Evolutionary conservation across 371 early-diverging fungal species (phyloP).

Genomic region (Zancudomyces culisetae): DNA sequence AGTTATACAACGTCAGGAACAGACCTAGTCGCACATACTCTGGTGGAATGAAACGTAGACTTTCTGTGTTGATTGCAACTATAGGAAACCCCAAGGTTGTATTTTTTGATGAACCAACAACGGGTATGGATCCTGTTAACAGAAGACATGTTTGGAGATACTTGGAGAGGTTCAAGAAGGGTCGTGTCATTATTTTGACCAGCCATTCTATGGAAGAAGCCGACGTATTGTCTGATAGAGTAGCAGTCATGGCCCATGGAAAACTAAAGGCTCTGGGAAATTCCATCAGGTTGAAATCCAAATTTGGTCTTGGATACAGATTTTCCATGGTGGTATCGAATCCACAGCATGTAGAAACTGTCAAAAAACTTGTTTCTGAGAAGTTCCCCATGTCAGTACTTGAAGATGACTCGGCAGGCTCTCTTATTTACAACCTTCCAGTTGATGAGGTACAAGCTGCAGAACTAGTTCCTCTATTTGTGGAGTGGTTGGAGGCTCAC

Average conservation of each 20-base stretch:
- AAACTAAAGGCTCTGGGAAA: slow-evolving; percentile 39
- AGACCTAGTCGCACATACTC: slow-evolving; percentile 34
- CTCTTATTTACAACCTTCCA: slow-evolving; percentile 37
- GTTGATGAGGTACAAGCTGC: slow-evolving; percentile 15
- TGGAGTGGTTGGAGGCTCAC: slow-evolving; percentile 1
- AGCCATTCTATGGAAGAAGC: slow-evolving; percentile 62
- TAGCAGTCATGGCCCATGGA: slow-evolving; percentile 58
- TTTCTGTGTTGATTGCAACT: slow-evolving; percentile 49
- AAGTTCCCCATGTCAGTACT: slow-evolving; percentile 23
- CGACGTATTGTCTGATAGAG: slow-evolving; percentile 34
- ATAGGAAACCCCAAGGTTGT: slow-evolving; percentile 54
- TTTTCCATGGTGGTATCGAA: background rate
- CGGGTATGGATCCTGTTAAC: slow-evolving; percentile 51
- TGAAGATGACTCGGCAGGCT: slow-evolving; percentile 30
- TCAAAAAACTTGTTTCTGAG: slow-evolving; percentile 21
- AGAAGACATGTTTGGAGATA: slow-evolving; percentile 49
- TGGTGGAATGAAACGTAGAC: slow-evolving; percentile 51
- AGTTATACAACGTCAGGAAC: slow-evolving; percentile 27
- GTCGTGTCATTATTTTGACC: slow-evolving; percentile 39
- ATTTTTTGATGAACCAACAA: slow-evolving; percentile 75
- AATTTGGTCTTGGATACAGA: slow-evolving; percentile 46
- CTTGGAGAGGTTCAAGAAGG: slow-evolving; percentile 31
- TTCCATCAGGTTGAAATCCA: slow-evolving; percentile 37
- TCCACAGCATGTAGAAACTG: slow-evolving; percentile 27
- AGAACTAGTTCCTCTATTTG: background rate